Evolutionary conservation across 495 filamentous ascomycete genomes (phyloP).

Genomic region (Hamigera avellanea): DNA sequence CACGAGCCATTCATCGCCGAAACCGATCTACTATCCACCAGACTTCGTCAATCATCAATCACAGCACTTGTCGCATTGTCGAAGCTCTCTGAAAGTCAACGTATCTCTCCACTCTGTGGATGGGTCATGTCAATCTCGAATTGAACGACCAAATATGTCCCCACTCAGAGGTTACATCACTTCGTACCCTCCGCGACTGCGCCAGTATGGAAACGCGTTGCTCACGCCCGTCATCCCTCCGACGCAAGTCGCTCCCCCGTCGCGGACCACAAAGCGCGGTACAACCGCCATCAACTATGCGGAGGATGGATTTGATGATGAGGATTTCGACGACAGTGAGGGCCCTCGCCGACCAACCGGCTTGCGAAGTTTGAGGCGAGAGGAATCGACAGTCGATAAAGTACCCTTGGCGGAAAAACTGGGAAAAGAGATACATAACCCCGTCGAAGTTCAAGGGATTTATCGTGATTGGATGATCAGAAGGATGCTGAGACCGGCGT

Average conservation of each 20-base stretch:
- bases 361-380: conserved; percentile 66
- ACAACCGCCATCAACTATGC: conserved; percentile 96
- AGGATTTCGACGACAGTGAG: conserved; percentile 85
- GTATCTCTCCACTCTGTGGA: conserved; percentile 5
- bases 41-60: no score
- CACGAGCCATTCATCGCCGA: no score
- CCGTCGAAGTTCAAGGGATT: conserved; percentile 78
- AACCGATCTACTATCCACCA: no score
- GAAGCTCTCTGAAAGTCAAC: no score
- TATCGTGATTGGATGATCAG: conserved; percentile 94
- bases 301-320: conserved; percentile 89
- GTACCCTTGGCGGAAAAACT: conserved; percentile 58
- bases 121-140: conserved; percentile 32
- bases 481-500: conserved; percentile 44
- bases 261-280: conserved; percentile 90
- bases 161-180: conserved; percentile 81
- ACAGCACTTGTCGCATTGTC: no score
- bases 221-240: conserved; percentile 76
- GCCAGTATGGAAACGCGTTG: conserved; percentile 85
- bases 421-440: conserved; percentile 69
- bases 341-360: conserved; percentile 71
- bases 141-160: conserved; percentile 36
- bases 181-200: conserved; percentile 83
- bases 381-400: conserved; percentile 55
- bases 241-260: conserved; percentile 49